These are phyloP conservation scores for Rhynchosporium secalis DNA, from an alignment of 2,329 filamentous ascomycete genomes.

Conservation along the genomic window DNA sequence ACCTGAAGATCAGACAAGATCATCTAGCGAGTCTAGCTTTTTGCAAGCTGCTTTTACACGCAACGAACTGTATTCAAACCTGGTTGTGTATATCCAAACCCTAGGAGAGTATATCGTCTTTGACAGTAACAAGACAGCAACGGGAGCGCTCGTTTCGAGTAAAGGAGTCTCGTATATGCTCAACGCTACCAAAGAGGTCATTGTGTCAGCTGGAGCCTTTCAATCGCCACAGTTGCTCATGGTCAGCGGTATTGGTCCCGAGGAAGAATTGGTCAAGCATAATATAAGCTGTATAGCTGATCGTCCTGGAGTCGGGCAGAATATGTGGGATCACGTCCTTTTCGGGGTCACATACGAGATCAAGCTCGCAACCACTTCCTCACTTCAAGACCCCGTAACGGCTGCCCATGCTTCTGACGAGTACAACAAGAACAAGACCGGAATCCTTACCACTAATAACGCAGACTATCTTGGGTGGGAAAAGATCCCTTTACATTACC, in stretches of 20 bases:
- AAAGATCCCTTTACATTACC: conserved; percentile 26
- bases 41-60: conserved; percentile 9
- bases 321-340: conserved; percentile 45
- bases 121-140: conserved; percentile 20
- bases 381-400: background rate
- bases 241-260: conserved; percentile 42
- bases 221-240: conserved; percentile 50
- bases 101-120: conserved; percentile 27
- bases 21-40: conserved; percentile 20
- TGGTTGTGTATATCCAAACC: conserved; percentile 24
- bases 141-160: conserved; percentile 40
- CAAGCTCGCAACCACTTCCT: conserved; percentile 34
- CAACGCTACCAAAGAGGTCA: conserved; percentile 32
- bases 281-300: conserved; percentile 40
- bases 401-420: too few species aligned
- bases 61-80: conserved; percentile 6
- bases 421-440: too few species aligned
- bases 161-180: conserved; percentile 39
- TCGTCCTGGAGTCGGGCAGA: conserved; percentile 52
- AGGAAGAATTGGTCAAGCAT: conserved; percentile 46
- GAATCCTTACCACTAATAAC: background rate
- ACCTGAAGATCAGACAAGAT: conserved; percentile 8
- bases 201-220: conserved; percentile 47
- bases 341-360: conserved; percentile 34
- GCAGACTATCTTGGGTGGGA: conserved; percentile 44